Conservation (phyloP, 139 green algal genomes). For the Klebsormidium nitens region DNA sequence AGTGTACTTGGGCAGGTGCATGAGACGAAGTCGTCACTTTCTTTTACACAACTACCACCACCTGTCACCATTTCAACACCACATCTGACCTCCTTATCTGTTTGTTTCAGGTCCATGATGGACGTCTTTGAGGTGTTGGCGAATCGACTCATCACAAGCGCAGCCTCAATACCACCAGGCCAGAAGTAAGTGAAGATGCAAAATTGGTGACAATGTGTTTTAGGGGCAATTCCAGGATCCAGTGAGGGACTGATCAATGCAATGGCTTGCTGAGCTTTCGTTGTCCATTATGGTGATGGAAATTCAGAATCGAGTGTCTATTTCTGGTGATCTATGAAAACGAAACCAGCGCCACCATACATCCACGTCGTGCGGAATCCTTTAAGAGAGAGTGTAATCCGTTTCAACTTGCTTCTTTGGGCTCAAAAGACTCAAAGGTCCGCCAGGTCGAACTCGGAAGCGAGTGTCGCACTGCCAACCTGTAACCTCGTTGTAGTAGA, state of each 20-base stretch:
- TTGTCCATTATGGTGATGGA: neutral
- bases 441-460: neutral
- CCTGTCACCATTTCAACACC: no score
- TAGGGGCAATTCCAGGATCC: neutral
- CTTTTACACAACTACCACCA: no score
- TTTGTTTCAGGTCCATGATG: neutral
- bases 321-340: no score
- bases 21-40: no score
- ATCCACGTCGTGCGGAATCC: neutral
- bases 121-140: neutral
- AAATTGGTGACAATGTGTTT: no score
- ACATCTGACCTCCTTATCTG: slow-evolving; percentile 3
- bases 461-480: neutral
- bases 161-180: neutral
- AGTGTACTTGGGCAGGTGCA: no score
- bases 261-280: neutral
- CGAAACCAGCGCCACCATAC: no score
- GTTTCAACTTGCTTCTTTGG: neutral
- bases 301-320: no score
- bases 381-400: neutral
- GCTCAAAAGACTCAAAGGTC: neutral
- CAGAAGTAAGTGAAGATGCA: neutral
- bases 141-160: neutral
- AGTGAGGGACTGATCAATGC: neutral
- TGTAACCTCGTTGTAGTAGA: neutral